phyloP scores from a whole-genome alignment of 1,139 yeast genomes.

The Taphrina deformans region DNA sequence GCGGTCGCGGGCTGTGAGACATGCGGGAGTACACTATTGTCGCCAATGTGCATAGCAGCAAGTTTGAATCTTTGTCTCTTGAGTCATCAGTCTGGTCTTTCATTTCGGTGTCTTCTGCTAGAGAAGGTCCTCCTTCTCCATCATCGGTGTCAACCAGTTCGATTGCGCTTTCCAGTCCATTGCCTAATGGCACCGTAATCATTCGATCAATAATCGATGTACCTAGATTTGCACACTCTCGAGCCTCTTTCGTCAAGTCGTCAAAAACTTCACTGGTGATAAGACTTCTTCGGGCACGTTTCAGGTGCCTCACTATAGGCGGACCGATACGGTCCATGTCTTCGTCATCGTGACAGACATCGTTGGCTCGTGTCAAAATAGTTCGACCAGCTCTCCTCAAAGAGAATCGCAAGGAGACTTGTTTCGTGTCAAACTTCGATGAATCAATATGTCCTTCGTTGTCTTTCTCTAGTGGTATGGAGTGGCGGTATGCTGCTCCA shows the following conservation, averaged over 20 bases:
- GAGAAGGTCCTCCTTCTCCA: background rate
- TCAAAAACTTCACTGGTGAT: background rate
- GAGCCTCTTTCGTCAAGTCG: slow-evolving; percentile 5
- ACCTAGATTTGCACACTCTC: slow-evolving; percentile 4
- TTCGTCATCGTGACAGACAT: background rate
- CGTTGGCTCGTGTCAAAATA: background rate
- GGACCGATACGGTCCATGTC: background rate
- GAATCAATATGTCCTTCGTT: slow-evolving; percentile 14
- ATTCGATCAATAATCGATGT: background rate
- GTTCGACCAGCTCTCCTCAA: background rate
- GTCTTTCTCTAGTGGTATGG: slow-evolving; percentile 1
- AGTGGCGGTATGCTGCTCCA: slow-evolving; percentile 13
- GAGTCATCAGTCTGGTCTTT: background rate
- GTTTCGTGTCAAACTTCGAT: slow-evolving; percentile 1
- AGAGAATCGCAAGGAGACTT: background rate
- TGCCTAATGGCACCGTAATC: slow-evolving; percentile 1
- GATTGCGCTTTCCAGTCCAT: background rate
- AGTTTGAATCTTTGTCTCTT: background rate
- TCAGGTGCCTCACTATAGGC: background rate
- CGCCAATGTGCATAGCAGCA: background rate
- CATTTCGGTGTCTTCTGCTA: background rate
- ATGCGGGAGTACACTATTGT: slow-evolving; percentile 1
- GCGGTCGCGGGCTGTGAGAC: background rate
- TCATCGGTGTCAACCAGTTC: background rate
- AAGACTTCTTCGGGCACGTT: background rate